Conservation (phyloP, 148 eudicot species). For the Silene conica region DNA sequence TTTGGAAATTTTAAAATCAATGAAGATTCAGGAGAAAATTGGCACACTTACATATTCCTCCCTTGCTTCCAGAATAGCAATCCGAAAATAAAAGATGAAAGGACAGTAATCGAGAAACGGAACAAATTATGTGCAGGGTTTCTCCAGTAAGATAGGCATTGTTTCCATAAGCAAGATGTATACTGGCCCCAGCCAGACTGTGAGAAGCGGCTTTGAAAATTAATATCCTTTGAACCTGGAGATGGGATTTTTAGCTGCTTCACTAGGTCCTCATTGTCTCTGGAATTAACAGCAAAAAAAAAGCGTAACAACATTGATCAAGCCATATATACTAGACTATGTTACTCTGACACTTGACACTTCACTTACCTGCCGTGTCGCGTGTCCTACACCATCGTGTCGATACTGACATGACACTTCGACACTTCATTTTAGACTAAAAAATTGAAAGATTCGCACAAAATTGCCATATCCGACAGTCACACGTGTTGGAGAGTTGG, state of each 20-base stretch:
- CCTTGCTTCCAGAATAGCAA: slow-evolving; percentile 71
- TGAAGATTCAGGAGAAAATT: slow-evolving; percentile 6
- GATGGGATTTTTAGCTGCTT: slow-evolving; percentile 42
- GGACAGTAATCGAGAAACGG: slow-evolving; percentile 31
- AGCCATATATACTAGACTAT: too few species aligned
- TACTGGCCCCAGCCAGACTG: slow-evolving; percentile 76
- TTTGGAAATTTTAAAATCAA: slow-evolving; percentile 14
- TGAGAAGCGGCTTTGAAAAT: slow-evolving; percentile 47
- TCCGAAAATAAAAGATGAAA: slow-evolving; percentile 50
- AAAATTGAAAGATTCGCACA: too few species aligned
- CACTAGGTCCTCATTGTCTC: slow-evolving; percentile 55
- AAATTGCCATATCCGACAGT: too few species aligned
- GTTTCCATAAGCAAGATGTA: slow-evolving; percentile 80
- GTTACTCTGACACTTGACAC: too few species aligned
- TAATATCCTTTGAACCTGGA: slow-evolving; percentile 45
- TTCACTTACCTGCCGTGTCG: too few species aligned
- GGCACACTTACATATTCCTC: slow-evolving; percentile 48
- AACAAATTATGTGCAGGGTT: slow-evolving; percentile 68
- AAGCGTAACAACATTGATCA: too few species aligned
- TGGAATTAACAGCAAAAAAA: too few species aligned
- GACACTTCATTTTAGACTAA: too few species aligned
- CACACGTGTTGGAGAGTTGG: too few species aligned
- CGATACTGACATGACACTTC: too few species aligned
- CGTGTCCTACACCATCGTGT: too few species aligned
- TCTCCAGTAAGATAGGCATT: slow-evolving; percentile 78